phyloP scores from a whole-genome alignment of 2,329 filamentous ascomycete genomes.

The Paracorniculantispora psalliotae region DNA sequence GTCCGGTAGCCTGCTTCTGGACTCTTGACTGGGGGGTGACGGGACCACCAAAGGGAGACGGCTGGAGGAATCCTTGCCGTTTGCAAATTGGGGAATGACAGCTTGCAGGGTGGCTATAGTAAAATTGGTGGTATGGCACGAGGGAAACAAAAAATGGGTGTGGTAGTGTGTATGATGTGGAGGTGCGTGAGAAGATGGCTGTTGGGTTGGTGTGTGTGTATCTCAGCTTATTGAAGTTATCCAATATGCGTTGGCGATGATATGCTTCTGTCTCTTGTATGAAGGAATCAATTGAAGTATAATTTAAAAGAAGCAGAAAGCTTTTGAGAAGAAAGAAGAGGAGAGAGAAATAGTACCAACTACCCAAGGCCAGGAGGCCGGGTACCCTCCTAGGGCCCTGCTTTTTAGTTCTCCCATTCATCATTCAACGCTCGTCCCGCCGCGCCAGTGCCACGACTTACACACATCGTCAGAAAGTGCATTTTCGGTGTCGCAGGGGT shows the following conservation, averaged over 20 bases:
- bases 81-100: neutral
- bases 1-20: constrained; percentile 7
- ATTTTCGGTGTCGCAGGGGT: constrained; percentile 27
- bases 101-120: constrained; percentile 14
- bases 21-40: neutral
- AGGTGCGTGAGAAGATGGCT: constrained; percentile 1
- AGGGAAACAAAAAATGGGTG: constrained; percentile 1
- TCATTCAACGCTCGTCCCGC: constrained; percentile 10
- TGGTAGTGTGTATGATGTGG: constrained; percentile 10
- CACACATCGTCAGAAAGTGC: constrained; percentile 29
- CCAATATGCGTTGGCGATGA: too few species aligned
- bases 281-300: constrained; percentile 7
- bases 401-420: constrained; percentile 12
- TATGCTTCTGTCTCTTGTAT: neutral
- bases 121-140: constrained; percentile 11
- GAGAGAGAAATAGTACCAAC: neutral
- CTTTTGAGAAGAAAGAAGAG: neutral
- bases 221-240: neutral
- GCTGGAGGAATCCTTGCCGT: constrained; percentile 10
- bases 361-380: constrained; percentile 9
- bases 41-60: neutral
- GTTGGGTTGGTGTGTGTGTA: constrained; percentile 2
- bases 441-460: constrained; percentile 28
- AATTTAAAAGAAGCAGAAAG: neutral
- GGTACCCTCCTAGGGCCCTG: constrained; percentile 10